Evolutionary conservation across 1,284 basidiomycete species (phyloP), one percentile per base, ranked within the genome.

Genomic region (Garcileccinum viscosum): DNA sequence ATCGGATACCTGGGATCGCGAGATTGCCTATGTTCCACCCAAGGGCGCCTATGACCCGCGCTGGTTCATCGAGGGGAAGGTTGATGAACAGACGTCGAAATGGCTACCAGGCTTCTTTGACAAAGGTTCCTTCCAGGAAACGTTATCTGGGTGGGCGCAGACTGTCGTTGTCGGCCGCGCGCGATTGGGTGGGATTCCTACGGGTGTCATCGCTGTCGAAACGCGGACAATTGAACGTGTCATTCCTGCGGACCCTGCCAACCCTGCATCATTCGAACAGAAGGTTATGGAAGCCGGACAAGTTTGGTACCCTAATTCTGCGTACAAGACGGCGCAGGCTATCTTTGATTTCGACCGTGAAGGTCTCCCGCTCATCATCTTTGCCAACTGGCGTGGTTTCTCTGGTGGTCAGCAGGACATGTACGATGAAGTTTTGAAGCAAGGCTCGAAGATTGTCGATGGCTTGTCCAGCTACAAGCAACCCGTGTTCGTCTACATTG

Each of bases 331-430:
- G 32, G 98, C 97, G 12, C 98, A 99, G 78, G 97, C 98, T 22
- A 99, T 99, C 84, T 95, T 97, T 82, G 98, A 99, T 85, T 96
- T 99, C 85, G 94, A 97, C 84, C 93, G 96, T 64, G 98, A 99
- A 83, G 96, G 95, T 53, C 87, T 99, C 30, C 98, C 98, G 5
- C 88, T 99, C 71, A 95, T 99, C 82, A 97, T 99, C 82, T 98
- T 99, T 77, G 98, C 98, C 71, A 99, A 99, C 87, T 99, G 98
- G 97, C 95, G 98, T 87, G 98, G 98, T 47, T 99, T 99, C 91
- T 99, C 98, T 32, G 98, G 98, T 74, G 98, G 98, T 77, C 97
- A 98, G 83, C 96, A 98, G 82, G 97, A 98, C 83, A 98, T 98
- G 96, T 96, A 95, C 77, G 95, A 97, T 81, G 95, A 96, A 78